These are phyloP conservation scores for Aspergillus neoniger DNA, from an alignment of 2,329 filamentous ascomycete genomes.

Conservation along the genomic window DNA sequence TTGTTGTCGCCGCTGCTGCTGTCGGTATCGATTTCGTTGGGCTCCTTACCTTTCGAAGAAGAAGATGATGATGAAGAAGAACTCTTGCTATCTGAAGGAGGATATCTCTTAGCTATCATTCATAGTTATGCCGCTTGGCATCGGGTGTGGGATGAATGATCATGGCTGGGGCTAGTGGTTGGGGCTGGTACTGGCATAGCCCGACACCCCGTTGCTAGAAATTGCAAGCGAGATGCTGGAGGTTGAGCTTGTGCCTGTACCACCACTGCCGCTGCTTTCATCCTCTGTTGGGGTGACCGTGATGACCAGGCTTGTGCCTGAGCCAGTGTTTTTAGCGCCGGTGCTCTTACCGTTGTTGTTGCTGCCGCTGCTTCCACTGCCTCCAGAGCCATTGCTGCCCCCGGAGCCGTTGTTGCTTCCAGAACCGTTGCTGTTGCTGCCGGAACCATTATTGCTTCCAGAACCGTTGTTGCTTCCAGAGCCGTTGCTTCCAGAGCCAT, in stretches of 20 bases:
- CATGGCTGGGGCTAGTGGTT: too few species aligned
- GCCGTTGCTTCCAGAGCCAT: not conserved
- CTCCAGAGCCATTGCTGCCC: not conserved
- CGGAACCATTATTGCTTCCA: not conserved
- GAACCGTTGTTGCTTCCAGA: not conserved
- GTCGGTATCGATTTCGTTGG: not conserved
- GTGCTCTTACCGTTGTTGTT: not conserved
- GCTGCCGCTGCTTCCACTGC: not conserved
- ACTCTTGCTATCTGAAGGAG: not conserved
- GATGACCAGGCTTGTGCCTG: not conserved
- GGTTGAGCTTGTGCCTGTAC: not conserved
- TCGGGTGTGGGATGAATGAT: not conserved
- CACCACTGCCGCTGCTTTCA: not conserved
- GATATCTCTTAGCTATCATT: not conserved
- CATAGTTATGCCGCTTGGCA: not conserved
- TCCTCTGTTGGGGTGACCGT: not conserved
- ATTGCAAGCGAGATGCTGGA: not conserved
- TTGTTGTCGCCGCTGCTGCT: not conserved
- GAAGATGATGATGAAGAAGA: not conserved
- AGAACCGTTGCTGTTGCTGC: not conserved
- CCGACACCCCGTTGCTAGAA: not conserved
- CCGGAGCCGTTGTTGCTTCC: not conserved
- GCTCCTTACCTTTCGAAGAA: not conserved
- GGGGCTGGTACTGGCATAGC: not conserved
- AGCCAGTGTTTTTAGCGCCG: not conserved